Evolutionary conservation across 371 early-diverging fungal species (phyloP).

Genomic region (Rhizopus stolonifer): DNA sequence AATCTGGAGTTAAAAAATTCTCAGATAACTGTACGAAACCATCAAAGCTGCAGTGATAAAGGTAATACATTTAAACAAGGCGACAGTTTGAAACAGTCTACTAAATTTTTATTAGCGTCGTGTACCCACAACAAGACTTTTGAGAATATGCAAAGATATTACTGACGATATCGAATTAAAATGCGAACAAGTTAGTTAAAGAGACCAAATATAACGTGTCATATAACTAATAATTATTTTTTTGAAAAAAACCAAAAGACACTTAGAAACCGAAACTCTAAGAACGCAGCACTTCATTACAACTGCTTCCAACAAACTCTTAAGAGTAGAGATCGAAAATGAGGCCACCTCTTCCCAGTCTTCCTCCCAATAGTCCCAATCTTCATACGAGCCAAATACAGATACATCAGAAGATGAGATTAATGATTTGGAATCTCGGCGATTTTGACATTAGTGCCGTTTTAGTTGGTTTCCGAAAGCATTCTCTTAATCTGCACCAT

Average conservation of each 20-base stretch:
- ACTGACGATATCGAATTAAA: constrained; percentile 8
- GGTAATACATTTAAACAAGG: no score
- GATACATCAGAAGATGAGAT: constrained; percentile 11
- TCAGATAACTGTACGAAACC: no score
- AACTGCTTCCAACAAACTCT: constrained; percentile 8
- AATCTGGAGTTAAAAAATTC: no score
- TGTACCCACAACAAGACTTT: no score
- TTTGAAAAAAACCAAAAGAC: constrained; percentile 5
- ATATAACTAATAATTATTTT: constrained; percentile 11
- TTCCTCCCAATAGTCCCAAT: constrained; percentile 10
- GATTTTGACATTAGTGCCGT: constrained; percentile 7
- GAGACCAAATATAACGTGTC: constrained; percentile 11
- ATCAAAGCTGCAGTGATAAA: no score
- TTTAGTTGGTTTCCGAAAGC: constrained; percentile 8
- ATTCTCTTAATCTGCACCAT: constrained; percentile 9
- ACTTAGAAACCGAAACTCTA: constrained; percentile 10
- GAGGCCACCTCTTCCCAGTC: constrained; percentile 12
- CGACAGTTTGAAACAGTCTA: no score
- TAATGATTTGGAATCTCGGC: constrained; percentile 7
- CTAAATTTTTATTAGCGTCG: no score
- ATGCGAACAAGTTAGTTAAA: constrained; percentile 8
- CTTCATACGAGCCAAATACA: constrained; percentile 12
- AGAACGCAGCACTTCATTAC: constrained; percentile 8
- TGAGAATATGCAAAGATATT: not conserved
- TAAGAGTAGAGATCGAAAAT: constrained; percentile 10